phyloP scores from a whole-genome alignment of 2,329 filamentous ascomycete genomes.

The Stagonosporopsis tanaceti region DNA sequence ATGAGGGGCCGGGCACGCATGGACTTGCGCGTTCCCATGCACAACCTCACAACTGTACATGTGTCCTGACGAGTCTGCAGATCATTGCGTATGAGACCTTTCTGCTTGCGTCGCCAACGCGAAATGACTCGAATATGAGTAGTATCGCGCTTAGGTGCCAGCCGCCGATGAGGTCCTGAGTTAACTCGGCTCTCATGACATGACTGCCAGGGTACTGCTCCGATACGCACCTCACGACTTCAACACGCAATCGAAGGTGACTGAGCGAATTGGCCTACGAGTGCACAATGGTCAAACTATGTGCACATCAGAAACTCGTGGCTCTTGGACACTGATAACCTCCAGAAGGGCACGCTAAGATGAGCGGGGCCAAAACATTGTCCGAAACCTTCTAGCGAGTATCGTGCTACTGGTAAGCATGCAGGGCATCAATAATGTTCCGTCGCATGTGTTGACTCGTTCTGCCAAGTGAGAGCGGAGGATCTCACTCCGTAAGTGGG shows the following conservation, averaged over 20 bases:
- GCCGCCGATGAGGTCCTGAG: neutral
- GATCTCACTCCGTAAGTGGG: neutral
- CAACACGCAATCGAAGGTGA: neutral
- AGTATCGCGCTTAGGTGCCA: neutral
- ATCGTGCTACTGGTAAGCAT: neutral
- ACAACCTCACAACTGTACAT: constrained; percentile 8
- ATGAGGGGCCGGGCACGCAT: constrained; percentile 15
- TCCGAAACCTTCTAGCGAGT: neutral
- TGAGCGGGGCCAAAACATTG: neutral
- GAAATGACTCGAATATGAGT: neutral
- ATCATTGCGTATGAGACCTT: neutral
- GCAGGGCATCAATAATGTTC: neutral
- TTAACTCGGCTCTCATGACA: neutral
- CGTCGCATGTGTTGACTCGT: neutral
- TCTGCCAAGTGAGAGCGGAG: neutral
- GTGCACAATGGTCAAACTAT: neutral
- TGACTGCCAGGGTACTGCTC: neutral
- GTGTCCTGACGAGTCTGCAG: constrained; percentile 3
- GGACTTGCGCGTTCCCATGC: constrained; percentile 13
- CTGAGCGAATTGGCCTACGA: neutral
- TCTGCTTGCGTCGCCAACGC: neutral
- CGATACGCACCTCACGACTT: neutral
- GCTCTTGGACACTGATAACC: neutral
- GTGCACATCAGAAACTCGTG: neutral
- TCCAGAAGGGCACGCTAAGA: constrained; percentile 5